Percentiles rank a stretch among this genome's conserved stretches.
These are phyloP conservation scores for Fomes fomentarius DNA, from an alignment of 1,284 basidiomycete genomes.

Conservation along the genomic window DNA sequence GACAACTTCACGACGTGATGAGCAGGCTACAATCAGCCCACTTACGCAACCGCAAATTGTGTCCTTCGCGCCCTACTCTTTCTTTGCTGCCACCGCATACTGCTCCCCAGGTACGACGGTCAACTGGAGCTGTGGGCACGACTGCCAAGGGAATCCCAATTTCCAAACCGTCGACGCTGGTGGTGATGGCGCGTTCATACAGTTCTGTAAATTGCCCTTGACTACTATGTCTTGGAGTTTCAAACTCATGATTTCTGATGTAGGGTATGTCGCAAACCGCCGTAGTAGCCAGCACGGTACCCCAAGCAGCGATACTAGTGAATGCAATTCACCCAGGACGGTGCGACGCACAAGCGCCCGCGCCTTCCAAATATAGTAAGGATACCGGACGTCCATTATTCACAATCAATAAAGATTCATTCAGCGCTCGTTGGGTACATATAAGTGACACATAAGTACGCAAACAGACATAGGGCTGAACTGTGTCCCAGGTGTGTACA, in stretches of 20 bases:
- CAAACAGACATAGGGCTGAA: too few relatives aligned
- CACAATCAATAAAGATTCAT: too few relatives aligned
- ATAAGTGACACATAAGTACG: too few relatives aligned
- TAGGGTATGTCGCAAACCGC: slow-evolving; percentile 51
- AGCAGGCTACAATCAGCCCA: slow-evolving; percentile 26
- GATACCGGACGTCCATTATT: too few relatives aligned
- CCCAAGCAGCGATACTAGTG: slow-evolving; percentile 52
- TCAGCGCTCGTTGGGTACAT: too few relatives aligned
- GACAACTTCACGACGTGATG: not conserved
- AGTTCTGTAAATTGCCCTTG: slow-evolving; percentile 44
- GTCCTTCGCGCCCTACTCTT: slow-evolving; percentile 42
- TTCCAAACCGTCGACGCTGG: slow-evolving; percentile 64
- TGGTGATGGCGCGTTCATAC: slow-evolving; percentile 53
- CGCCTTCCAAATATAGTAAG: too few relatives aligned
- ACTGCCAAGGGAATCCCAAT: slow-evolving; percentile 48
- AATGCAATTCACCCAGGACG: too few relatives aligned
- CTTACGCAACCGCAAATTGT: slow-evolving; percentile 36
- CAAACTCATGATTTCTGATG: slow-evolving; percentile 23
- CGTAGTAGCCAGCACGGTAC: slow-evolving; percentile 51
- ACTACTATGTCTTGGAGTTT: slow-evolving; percentile 18
- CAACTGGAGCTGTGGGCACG: slow-evolving; percentile 39
- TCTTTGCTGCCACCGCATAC: slow-evolving; percentile 39
- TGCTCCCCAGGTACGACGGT: slow-evolving; percentile 36
- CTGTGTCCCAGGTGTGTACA: too few relatives aligned
- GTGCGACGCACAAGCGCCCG: too few relatives aligned